Base-by-base conservation (phyloP, 495 filamentous ascomycete species). In the Schizothecium vesticola region DNA sequence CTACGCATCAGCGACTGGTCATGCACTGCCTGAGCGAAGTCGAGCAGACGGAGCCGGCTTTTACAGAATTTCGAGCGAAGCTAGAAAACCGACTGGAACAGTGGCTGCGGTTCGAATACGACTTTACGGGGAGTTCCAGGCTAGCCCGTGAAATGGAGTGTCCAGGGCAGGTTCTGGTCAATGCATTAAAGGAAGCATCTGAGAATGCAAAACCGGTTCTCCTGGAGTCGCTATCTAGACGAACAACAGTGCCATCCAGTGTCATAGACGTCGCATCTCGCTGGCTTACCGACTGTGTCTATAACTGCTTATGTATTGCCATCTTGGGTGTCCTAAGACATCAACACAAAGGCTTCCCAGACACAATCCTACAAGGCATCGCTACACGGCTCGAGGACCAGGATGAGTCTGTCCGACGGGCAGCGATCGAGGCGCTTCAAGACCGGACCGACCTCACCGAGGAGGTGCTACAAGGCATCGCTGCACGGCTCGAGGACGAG, bases 11-110 rank as follows among this genome's bases (percentile, higher is more conserved):
- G 61, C 77, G 77, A 6, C 74, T 81, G 22, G 62, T 81, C 59
- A 80, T 80, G 71, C 76, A 79, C 73, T 81, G 79, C 68, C 72
- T 82, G 36, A 79, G 74, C 68, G 79, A 82, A 69, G 65, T 73
- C 6, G 60, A 51, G 57, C 29, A n/a, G 56, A 58, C 69, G 51
- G 29, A 61, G 58, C n/a, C 59, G 29, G 8, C 61, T 63, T 63
- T 63, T n/a, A 67, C 68, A 43, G 51, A 21, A 36, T 59, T 68
- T 67, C 68, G 71, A 71, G 29, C 13, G 21, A 63, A 60, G 13
- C 67, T 77, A 59, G 66, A 73, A 73, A 22, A 67, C 11, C n/a
- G 64, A 66, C 66, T 76, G 36, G 21, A 31, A 68, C 58, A 74
- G 51, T 76, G 76, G 72, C 60, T 76, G 59, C 24, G 74, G 22